phyloP scores from a whole-genome alignment of 2,329 filamentous ascomycete genomes.

The Lizonia empirigonia region DNA sequence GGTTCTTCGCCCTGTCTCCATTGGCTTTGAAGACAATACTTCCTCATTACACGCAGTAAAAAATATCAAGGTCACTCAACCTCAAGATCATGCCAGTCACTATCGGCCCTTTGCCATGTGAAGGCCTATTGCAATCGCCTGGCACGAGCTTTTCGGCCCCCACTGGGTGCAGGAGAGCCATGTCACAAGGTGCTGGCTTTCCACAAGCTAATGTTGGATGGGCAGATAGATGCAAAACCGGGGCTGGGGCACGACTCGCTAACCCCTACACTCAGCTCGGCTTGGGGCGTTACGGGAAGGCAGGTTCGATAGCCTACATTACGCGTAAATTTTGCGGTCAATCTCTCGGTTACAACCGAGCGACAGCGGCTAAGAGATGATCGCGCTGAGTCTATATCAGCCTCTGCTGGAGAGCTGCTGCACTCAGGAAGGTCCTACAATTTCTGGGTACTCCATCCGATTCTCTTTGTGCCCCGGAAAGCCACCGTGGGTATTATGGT shows the following conservation, averaged over 20 bases:
- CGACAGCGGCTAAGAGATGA: not conserved
- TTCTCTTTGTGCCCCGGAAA: not conserved
- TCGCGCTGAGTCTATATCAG: not conserved
- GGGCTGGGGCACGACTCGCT: not conserved
- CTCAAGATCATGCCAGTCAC: not conserved
- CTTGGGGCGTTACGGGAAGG: not conserved
- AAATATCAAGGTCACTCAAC: not conserved
- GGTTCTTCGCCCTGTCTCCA: not conserved
- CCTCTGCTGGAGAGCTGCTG: not conserved
- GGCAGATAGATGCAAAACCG: not conserved
- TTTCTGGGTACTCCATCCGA: not conserved
- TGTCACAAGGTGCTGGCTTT: not conserved
- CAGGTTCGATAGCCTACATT: not conserved
- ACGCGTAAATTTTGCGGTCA: not conserved
- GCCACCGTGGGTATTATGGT: not conserved
- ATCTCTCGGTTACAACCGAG: not conserved
- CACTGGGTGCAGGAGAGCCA: not conserved
- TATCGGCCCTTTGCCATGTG: not conserved
- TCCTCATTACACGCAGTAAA: not conserved
- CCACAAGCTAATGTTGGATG: slow-evolving; percentile 2
- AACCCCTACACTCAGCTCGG: not conserved
- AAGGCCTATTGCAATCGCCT: not conserved
- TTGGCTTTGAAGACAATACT: not conserved
- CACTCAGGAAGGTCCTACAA: no score
- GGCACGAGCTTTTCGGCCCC: not conserved